Conservation (phyloP, 495 filamentous ascomycete species). For the Neurospora sp. region DNA sequence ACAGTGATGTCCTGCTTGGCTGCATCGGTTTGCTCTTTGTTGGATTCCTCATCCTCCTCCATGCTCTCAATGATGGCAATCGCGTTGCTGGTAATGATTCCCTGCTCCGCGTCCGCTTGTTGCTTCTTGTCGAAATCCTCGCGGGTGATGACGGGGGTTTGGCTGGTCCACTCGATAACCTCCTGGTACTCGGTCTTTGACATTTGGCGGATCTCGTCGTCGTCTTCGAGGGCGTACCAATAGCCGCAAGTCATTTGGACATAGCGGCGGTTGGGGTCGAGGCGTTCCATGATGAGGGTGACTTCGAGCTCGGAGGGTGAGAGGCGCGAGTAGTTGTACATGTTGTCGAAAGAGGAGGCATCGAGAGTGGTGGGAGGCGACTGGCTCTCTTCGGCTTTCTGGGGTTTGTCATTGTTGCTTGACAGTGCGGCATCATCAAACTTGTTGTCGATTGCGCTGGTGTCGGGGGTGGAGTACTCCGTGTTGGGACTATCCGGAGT, state of each 20-base stretch:
- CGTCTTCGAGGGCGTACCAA: not conserved
- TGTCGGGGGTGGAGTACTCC: not conserved
- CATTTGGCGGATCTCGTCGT: not conserved
- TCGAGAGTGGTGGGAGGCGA: not conserved
- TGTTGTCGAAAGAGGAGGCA: not conserved
- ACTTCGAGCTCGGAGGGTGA: not conserved
- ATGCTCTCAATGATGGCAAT: not conserved
- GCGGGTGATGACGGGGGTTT: not conserved
- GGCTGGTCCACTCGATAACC: not conserved
- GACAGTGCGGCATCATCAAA: not conserved
- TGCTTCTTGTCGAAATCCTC: not conserved
- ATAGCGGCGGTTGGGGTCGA: not conserved
- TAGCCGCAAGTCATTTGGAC: not conserved
- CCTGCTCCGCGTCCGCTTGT: not conserved
- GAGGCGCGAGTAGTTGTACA: not conserved
- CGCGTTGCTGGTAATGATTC: not conserved
- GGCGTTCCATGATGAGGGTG: not conserved
- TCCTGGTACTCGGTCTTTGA: not conserved
- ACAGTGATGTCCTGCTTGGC: not conserved
- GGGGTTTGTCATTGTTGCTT: not conserved
- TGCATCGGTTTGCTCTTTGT: too few relatives aligned
- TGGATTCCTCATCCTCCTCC: too few relatives aligned
- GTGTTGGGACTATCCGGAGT: not conserved
- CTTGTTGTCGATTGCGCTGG: not conserved
- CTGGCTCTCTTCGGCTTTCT: not conserved